Evolutionary conservation across 1,284 basidiomycete species (phyloP).

Genomic region (Acaromyces ingoldii): DNA sequence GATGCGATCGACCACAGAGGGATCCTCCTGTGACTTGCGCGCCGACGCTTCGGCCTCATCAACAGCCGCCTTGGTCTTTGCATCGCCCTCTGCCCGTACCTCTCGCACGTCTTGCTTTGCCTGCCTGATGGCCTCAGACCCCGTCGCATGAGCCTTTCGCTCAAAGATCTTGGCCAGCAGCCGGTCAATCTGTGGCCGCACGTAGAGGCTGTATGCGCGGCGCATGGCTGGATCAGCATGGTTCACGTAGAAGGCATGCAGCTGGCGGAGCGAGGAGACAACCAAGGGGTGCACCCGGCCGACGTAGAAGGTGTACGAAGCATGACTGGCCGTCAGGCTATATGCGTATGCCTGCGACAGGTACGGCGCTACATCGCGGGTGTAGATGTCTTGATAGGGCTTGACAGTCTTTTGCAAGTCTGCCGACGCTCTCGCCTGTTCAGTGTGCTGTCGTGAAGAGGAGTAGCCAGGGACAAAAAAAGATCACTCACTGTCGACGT

Average conservation of each 20-base stretch:
- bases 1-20: slow-evolving; percentile 26
- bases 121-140: slow-evolving; percentile 12
- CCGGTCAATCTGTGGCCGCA: slow-evolving; percentile 37
- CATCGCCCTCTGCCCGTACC: slow-evolving; percentile 7
- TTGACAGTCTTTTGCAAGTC: slow-evolving; percentile 26
- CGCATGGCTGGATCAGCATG: slow-evolving; percentile 34
- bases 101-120: slow-evolving; percentile 9
- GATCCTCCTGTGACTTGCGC: slow-evolving; percentile 19
- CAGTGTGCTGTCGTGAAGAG: background rate
- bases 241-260: slow-evolving; percentile 33
- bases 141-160: slow-evolving; percentile 18
- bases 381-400: slow-evolving; percentile 44
- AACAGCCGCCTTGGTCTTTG: slow-evolving; percentile 17
- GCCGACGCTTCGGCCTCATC: slow-evolving; percentile 22
- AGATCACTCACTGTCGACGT: slow-evolving; percentile 30
- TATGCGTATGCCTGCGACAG: slow-evolving; percentile 27
- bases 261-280: slow-evolving; percentile 19
- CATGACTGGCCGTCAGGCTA: slow-evolving; percentile 20
- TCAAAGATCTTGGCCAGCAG: slow-evolving; percentile 32
- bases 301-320: slow-evolving; percentile 34
- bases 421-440: background rate
- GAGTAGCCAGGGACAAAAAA: background rate
- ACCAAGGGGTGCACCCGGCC: slow-evolving; percentile 40
- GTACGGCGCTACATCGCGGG: slow-evolving; percentile 47
- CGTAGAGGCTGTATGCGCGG: slow-evolving; percentile 32